Conservation (phyloP, 1,284 basidiomycete genomes). For the Malassezia restricta region DNA sequence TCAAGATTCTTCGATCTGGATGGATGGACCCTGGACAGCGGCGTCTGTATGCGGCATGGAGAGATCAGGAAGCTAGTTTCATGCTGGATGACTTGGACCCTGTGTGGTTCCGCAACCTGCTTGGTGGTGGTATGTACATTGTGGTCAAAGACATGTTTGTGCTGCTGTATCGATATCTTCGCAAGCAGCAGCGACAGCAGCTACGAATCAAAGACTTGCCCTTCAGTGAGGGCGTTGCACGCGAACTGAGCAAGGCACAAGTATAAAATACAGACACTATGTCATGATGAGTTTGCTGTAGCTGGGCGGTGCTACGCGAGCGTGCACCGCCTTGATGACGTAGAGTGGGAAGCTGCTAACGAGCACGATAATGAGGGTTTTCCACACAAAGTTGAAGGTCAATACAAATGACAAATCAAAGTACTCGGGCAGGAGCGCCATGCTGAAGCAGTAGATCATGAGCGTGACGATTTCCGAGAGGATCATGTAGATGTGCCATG, state of each 20-base stretch:
- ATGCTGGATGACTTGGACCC: constrained; percentile 32
- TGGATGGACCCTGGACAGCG: not conserved
- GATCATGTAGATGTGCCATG: constrained; percentile 96
- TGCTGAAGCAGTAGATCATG: constrained; percentile 76
- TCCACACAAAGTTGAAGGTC: constrained; percentile 79
- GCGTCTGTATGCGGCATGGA: not conserved
- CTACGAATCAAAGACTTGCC: constrained; percentile 28
- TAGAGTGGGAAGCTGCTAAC: constrained; percentile 79
- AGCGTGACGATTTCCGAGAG: constrained; percentile 80
- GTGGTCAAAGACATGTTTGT: constrained; percentile 26
- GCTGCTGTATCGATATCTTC: constrained; percentile 26
- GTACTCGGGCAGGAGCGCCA: constrained; percentile 86
- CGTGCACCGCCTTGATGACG: constrained; percentile 74
- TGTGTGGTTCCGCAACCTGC: constrained; percentile 35
- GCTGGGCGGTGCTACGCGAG: constrained; percentile 77
- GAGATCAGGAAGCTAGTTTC: not conserved
- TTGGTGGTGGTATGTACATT: constrained; percentile 33
- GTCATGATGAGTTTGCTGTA: constrained; percentile 62
- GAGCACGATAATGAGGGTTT: constrained; percentile 73
- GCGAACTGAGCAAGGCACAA: constrained; percentile 12
- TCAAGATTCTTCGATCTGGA: not conserved
- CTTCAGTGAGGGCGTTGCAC: constrained; percentile 24
- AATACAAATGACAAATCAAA: constrained; percentile 92
- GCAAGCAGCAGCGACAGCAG: constrained; percentile 21
- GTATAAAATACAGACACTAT: constrained; percentile 11